These are phyloP conservation scores for Lactifluus hygrophoroides DNA, from an alignment of 768 basidiomycete genomes.

Conservation along the genomic window DNA sequence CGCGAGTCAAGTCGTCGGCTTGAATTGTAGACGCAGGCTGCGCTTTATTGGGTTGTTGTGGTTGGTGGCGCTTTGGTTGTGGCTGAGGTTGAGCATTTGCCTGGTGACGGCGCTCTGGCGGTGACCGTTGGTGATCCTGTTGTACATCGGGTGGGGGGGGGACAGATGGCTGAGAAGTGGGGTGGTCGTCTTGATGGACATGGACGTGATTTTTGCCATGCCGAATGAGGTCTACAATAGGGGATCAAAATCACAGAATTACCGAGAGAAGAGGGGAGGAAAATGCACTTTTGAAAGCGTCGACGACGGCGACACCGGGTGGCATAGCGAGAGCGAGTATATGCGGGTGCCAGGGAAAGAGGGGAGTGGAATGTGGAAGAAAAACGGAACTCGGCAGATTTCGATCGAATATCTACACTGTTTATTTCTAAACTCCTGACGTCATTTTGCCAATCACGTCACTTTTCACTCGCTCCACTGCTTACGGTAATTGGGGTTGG, in stretches of 20 bases:
- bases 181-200: slow-evolving; percentile 8
- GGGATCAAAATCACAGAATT: neutral
- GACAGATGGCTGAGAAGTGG: slow-evolving; percentile 9
- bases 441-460: slow-evolving; percentile 16
- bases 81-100: slow-evolving; percentile 26
- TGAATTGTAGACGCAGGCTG: slow-evolving; percentile 10
- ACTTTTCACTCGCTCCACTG: neutral
- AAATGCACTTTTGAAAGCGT: slow-evolving; percentile 18
- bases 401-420: slow-evolving; percentile 3
- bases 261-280: neutral
- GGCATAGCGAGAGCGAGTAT: slow-evolving; percentile 5
- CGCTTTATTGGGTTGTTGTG: slow-evolving; percentile 13
- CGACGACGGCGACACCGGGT: slow-evolving; percentile 19
- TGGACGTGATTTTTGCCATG: slow-evolving; percentile 41
- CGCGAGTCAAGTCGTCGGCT: slow-evolving; percentile 30
- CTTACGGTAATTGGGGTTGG: no score
- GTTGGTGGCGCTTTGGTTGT: slow-evolving; percentile 28
- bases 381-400: neutral
- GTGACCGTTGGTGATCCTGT: slow-evolving; percentile 17
- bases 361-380: neutral
- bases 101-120: slow-evolving; percentile 27
- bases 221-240: slow-evolving; percentile 40
- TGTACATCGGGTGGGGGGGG: slow-evolving; percentile 13
- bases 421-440: slow-evolving; percentile 5
- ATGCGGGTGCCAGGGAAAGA: neutral